Base-by-base conservation (phyloP, 2,329 filamentous ascomycete species). In the Neonectria hederae region DNA sequence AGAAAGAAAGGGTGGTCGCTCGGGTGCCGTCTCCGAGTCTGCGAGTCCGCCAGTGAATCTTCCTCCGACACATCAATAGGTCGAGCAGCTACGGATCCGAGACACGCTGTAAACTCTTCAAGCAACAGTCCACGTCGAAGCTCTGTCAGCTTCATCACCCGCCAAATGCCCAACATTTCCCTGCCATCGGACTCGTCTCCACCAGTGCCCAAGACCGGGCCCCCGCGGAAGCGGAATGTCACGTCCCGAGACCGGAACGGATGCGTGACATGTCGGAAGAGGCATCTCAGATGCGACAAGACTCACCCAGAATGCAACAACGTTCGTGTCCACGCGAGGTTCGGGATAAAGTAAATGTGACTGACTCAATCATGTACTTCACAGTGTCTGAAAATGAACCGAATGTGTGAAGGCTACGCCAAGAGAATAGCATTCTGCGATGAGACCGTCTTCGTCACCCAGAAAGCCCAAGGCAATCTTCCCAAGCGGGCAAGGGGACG, bases 321-420 rank as follows among this genome's bases (percentile, higher is more conserved):
- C 28, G 56, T 59, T 45, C 17, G 26, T 26, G 19, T 9, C 28
- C 45, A 10, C 40, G 14, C n/a, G 2, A 30, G 10, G 5, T n/a
- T 7, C 24, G 24, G 13, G 11, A 24, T 9, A 21, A 17, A 24
- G 8, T 7, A 7, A 5, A 11, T 17, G 11, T 17, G 4, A 26
- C 21, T 24, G 5, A 46, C 13, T 3, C 11, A 17, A 7, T 8
- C 28, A 2, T 10, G 11, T 11, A 7, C 9, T 17, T 14, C 14
- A 14, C 28, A 63, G 32, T 63, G 61, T 19, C 26, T 26, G 22
- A 48, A 51, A 7, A 46, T 51, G 8, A 54, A 59, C 19, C 38
- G 61, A 9, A 40, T 19, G 46, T 63, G 61, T 53, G 49, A 54
- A 54, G 61, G 61, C 5, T 64, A 64, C 38, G 43, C 19, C 45